A percentile compares a stretch with the other conserved stretches of the same genome.
phyloP scores from a whole-genome alignment of 495 filamentous ascomycete species.

The Lasiosphaeris hirsuta region DNA sequence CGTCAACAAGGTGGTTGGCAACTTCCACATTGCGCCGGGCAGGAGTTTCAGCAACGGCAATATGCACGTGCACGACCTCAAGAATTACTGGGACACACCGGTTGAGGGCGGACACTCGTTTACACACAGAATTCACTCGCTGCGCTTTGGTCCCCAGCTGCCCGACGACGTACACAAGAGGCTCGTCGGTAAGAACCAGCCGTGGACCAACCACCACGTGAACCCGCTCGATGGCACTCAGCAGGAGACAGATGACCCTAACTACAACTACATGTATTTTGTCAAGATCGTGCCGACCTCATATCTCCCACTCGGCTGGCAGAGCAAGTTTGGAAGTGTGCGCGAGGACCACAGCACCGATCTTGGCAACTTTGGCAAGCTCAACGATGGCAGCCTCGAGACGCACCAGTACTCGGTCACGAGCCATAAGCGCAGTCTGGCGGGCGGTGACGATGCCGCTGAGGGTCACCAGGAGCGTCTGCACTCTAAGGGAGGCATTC shows the following conservation, averaged over 20 bases:
- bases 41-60: constrained; percentile 90
- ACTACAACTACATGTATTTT: constrained; percentile 98
- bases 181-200: constrained; percentile 49
- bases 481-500: constrained; percentile 87
- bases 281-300: constrained; percentile 96
- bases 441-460: constrained; percentile 73
- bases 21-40: constrained; percentile 98
- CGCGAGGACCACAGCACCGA: constrained; percentile 42
- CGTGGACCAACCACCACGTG: constrained; percentile 84
- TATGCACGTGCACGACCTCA: constrained; percentile 95
- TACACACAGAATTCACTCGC: constrained; percentile 81
- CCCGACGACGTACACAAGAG: constrained; percentile 68
- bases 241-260: constrained; percentile 74
- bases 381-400: constrained; percentile 76
- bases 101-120: constrained; percentile 72
- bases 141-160: constrained; percentile 91
- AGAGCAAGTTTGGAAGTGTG: constrained; percentile 31
- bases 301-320: constrained; percentile 87
- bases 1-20: constrained; percentile 97
- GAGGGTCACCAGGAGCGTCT: constrained; percentile 88
- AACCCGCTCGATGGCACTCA: constrained; percentile 86
- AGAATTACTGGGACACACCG: constrained; percentile 77
- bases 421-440: constrained; percentile 82
- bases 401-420: constrained; percentile 98
- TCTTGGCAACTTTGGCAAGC: constrained; percentile 61